Percentiles rank a stretch among this genome's conserved stretches.
phyloP scores from a whole-genome alignment of 2,329 filamentous ascomycete genomes.

The Neodidymelliopsis sp. region DNA sequence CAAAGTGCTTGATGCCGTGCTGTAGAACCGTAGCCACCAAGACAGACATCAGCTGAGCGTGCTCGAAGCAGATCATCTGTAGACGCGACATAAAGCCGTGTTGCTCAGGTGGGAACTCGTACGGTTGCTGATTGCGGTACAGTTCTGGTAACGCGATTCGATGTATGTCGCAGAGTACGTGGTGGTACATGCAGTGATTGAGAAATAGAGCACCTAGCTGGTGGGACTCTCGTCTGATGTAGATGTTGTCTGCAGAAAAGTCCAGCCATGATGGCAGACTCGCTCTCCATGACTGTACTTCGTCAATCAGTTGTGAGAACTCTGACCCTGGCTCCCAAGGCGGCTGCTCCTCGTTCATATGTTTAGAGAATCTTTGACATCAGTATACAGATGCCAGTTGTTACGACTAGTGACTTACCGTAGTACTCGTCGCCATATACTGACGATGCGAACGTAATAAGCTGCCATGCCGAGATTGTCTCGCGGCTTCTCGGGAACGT shows the following conservation, averaged over 20 bases:
- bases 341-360: constrained; percentile 41
- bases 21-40: constrained; percentile 38
- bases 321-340: constrained; percentile 40
- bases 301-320: constrained; percentile 35
- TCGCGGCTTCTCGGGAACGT: constrained; percentile 37
- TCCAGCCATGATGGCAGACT: constrained; percentile 41
- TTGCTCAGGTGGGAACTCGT: constrained; percentile 37
- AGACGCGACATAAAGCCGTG: constrained; percentile 35
- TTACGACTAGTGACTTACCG: constrained; percentile 22
- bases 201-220: constrained; percentile 43
- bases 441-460: constrained; percentile 43
- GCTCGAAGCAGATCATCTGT: constrained; percentile 41
- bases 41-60: constrained; percentile 41
- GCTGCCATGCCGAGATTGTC: constrained; percentile 45
- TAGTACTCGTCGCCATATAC: constrained; percentile 42
- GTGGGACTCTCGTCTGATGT: constrained; percentile 44
- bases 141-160: constrained; percentile 42
- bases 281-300: constrained; percentile 39
- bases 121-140: constrained; percentile 42
- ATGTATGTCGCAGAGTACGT: constrained; percentile 43
- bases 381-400: not conserved
- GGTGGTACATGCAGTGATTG: constrained; percentile 46
- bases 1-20: constrained; percentile 44
- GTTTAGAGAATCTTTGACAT: constrained; percentile 36
- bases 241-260: constrained; percentile 45